Base-by-base conservation (phyloP, 1,284 basidiomycete genomes). In the Mycena citricolor region DNA sequence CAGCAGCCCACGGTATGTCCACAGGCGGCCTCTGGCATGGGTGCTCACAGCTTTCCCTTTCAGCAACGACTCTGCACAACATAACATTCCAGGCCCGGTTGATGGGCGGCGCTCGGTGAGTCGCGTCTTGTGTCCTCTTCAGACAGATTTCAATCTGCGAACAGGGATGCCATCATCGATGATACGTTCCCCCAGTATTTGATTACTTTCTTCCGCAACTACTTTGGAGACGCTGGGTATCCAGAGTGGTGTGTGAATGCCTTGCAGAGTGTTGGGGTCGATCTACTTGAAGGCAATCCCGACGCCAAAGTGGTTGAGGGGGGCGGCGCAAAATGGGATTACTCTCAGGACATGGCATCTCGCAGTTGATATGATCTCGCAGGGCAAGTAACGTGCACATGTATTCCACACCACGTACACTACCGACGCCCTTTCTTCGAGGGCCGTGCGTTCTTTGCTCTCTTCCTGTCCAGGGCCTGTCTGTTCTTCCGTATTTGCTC, bases 161-260 rank as follows among this genome's bases (percentile, higher is more conserved):
- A 4, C 39, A 49, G 47, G 4, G 77, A 86, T 57, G 86, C 90
- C 3, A 92, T 92, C 54, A 60, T 90, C 44, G 71, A 75, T 34
- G 86, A 81, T 24, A 77, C 68, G 11, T 93, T 90, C 64, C 90
- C 90, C 2, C 68, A 77, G 38, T 92, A 89, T 57, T 69, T 90
- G 39, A 73, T 71, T 47, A 66, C 66, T 8, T 92, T 91, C 67
- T 93, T 90, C 63, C 71, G 68, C 34, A 68, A 68, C 32, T 93
- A 86, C 61, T 92, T 84, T 60, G 81, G 76, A 13, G 71, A 76
- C 45, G 63, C 66, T 21, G 83, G 81, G 21, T 90, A 90, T 60
- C 89, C 89, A 0, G 77, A 81, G 56, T 91, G 88, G 88, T 88
- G 86, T 56, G 77, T 91, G 4, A 84, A 88, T 59, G 89, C 88